Conservation (phyloP, 768 basidiomycete species). For the Lentinula raphanica region DNA sequence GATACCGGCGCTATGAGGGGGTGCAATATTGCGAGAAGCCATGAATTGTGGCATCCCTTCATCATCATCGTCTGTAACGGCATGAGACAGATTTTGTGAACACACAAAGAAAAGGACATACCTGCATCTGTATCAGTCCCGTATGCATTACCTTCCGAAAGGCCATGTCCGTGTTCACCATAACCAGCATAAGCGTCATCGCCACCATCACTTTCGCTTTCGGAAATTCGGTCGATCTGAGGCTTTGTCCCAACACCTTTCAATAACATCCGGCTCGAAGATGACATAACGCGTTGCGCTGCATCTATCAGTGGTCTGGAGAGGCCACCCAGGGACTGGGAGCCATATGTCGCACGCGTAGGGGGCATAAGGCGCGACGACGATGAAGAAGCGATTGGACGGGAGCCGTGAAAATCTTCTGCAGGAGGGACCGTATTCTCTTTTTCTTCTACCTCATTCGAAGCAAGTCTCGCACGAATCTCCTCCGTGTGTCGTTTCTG, state of each 20-base stretch:
- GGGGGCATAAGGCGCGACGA: background rate
- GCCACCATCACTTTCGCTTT: conserved; percentile 17
- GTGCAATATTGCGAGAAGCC: background rate
- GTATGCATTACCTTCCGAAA: background rate
- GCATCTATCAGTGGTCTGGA: conserved; percentile 3
- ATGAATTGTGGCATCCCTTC: conserved; percentile 1
- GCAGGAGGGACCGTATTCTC: conserved; percentile 11
- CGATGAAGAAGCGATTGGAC: background rate
- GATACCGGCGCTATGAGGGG: conserved; percentile 4
- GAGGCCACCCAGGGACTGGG: background rate
- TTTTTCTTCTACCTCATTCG: conserved; percentile 9
- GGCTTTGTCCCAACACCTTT: conserved; percentile 14
- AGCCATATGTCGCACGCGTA: conserved; percentile 5
- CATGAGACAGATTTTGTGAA: background rate
- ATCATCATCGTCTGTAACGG: background rate
- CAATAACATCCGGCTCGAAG: conserved; percentile 1
- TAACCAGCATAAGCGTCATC: conserved; percentile 33
- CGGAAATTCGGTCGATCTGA: conserved; percentile 46
- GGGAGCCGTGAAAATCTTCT: conserved; percentile 11
- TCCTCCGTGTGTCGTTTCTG: conserved; percentile 8
- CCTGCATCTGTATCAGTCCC: background rate
- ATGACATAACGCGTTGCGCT: background rate
- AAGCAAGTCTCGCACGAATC: conserved; percentile 1
- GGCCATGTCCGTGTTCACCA: conserved; percentile 12
- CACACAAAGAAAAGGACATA: background rate